Evolutionary conservation across 768 basidiomycete genomes (phyloP), one percentile per base, ranked within the genome.

Genomic region (Chalciporus chontae): DNA sequence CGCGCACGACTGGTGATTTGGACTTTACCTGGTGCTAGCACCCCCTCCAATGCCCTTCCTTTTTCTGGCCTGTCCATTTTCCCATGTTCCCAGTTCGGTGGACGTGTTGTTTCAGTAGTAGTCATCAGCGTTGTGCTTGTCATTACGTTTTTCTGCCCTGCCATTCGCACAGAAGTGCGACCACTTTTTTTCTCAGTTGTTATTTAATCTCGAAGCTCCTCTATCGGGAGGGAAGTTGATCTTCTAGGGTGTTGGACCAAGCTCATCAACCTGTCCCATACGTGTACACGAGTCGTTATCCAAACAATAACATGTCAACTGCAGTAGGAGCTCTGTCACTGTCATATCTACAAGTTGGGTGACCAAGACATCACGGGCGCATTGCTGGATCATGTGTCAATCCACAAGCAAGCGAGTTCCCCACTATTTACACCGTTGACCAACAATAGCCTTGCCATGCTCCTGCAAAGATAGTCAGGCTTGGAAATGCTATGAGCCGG

Each of bases 391-490:
- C 24, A 37, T 13, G n/a, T 9, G 29, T 47, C 31, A 26, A 45
- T 31, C 42, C 18, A 14, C 3, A 27, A 36, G 45, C 39, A 47
- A 45, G 48, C 40, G 6, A 43, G 46, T 48, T 34, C 37, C 34
- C 45, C 52, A 18, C 46, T 71, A 93, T 73, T 92, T 93, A 77
- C 90, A 93, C 61, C 90, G 77, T 59, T 92, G 89, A 8, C 83
- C 83, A 9, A 93, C 85, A 54, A 93, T 92, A 6, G 81, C 73
- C 59, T 81, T 85, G 41, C 90, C 91, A 59, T 90, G 88, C 63
- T 93, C 90, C 85, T 90, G 52, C 15, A 43, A 37, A 43, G 15
- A 36, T 37, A 55, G 24, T 54, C 46, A 43, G 31, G 29, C 41
- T 8, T 5, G 49, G 40, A 40, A 45, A 37, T 23, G 5, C 17